A percentile compares a stretch with the other conserved stretches of the same genome.
These are phyloP conservation scores for Acer saccharum DNA, from an alignment of 345 rosid species.

Conservation along the genomic window DNA sequence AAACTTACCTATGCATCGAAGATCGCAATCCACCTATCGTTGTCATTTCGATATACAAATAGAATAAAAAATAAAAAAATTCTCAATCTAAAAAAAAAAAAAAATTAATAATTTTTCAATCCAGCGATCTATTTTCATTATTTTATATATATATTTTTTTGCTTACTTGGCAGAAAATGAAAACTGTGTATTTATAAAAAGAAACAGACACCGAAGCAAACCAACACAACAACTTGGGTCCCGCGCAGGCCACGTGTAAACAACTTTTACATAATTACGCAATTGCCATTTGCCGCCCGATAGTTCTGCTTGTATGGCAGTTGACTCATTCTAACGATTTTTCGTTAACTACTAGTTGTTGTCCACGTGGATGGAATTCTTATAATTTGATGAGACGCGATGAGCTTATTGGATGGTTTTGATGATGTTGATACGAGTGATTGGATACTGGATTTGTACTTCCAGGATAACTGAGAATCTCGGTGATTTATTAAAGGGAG, in stretches of 20 bases:
- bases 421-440: not conserved
- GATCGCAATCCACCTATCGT: slow-evolving; percentile 11
- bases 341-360: not conserved
- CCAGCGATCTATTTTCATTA: not conserved
- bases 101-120: not conserved
- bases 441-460: not conserved
- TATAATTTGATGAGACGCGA: not conserved
- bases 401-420: not conserved
- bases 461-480: not conserved
- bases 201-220: not conserved
- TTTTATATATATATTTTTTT: too few species aligned
- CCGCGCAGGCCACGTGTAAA: not conserved
- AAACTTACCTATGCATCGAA: not conserved
- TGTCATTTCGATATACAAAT: not conserved
- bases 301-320: not conserved
- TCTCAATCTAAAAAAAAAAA: not conserved
- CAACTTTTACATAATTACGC: not conserved
- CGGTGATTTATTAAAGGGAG: not conserved
- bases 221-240: not conserved
- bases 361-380: not conserved
- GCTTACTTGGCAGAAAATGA: not conserved
- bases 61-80: not conserved
- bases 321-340: not conserved
- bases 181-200: not conserved
- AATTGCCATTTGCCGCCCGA: not conserved